Evolutionary conservation across 371 early-diverging fungal genomes (phyloP).

Genomic region (Mucor lusitanicus): DNA sequence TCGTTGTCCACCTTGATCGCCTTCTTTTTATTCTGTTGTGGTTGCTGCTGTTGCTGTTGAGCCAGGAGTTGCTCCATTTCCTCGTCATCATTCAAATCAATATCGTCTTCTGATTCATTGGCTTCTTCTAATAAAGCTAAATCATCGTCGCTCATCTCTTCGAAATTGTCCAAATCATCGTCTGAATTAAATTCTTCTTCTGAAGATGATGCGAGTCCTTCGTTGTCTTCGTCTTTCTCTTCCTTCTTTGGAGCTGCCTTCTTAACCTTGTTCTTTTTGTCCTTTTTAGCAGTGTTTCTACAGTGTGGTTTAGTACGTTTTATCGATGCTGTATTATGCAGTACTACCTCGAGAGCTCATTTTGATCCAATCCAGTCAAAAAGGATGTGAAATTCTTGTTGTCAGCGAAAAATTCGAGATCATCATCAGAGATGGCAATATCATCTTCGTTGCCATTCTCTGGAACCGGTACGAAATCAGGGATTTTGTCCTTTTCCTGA

Average conservation of each 20-base stretch:
- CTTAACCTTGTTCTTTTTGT: slow-evolving; percentile 16
- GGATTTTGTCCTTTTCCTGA: slow-evolving; percentile 14
- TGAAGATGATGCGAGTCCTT: slow-evolving; percentile 31
- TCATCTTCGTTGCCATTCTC: slow-evolving; percentile 38
- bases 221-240: not conserved
- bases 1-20: slow-evolving; percentile 19
- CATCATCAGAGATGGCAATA: slow-evolving; percentile 64
- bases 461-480: slow-evolving; percentile 33
- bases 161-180: slow-evolving; percentile 38
- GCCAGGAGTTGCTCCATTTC: slow-evolving; percentile 14
- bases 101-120: slow-evolving; percentile 21
- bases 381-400: slow-evolving; percentile 44
- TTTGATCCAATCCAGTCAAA: slow-evolving; percentile 46
- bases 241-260: slow-evolving; percentile 6
- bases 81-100: slow-evolving; percentile 29
- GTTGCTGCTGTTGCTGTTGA: slow-evolving; percentile 19
- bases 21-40: slow-evolving; percentile 7
- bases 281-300: slow-evolving; percentile 25
- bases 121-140: slow-evolving; percentile 21
- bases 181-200: slow-evolving; percentile 48
- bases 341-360: slow-evolving; percentile 42
- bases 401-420: slow-evolving; percentile 58
- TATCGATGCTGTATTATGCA: not conserved
- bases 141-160: slow-evolving; percentile 30
- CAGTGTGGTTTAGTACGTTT: not conserved